phyloP scores from a whole-genome alignment of 2,329 filamentous ascomycete species.

The Ceratocystis eucalypticola region DNA sequence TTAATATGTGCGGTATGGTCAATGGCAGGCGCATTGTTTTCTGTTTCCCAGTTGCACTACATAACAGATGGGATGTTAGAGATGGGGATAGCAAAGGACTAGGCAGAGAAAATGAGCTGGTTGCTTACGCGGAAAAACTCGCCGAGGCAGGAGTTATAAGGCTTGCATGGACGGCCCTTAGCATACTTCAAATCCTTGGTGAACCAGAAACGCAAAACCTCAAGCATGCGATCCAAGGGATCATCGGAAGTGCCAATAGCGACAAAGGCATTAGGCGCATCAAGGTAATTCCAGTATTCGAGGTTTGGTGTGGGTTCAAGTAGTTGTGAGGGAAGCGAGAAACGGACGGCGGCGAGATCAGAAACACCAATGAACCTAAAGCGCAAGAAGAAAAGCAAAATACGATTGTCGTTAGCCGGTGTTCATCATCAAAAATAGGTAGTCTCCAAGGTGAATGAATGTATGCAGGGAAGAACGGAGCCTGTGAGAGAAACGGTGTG shows the following conservation, averaged over 20 bases:
- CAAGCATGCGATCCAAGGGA: slow-evolving; percentile 82
- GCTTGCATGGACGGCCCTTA: slow-evolving; percentile 96
- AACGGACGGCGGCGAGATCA: slow-evolving; percentile 89
- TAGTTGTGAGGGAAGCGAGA: slow-evolving; percentile 88
- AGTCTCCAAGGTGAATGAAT: background rate
- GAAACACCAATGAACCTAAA: slow-evolving; percentile 84
- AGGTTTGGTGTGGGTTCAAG: slow-evolving; percentile 93
- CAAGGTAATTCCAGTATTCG: slow-evolving; percentile 98
- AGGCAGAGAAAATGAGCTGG: background rate
- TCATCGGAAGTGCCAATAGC: slow-evolving; percentile 81
- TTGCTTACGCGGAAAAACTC: slow-evolving; percentile 82
- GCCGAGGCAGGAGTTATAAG: slow-evolving; percentile 91
- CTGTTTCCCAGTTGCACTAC: slow-evolving; percentile 89
- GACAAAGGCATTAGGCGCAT: slow-evolving; percentile 80
- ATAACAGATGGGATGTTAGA: slow-evolving; percentile 5
- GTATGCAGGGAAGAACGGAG: background rate
- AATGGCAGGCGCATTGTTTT: slow-evolving; percentile 60
- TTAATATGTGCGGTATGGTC: slow-evolving; percentile 34
- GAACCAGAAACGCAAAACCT: slow-evolving; percentile 93
- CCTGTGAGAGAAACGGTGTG: background rate
- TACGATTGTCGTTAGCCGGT: background rate
- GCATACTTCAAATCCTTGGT: slow-evolving; percentile 98
- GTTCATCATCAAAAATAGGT: background rate
- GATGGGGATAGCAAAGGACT: background rate
- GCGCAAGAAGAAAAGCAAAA: background rate